Evolutionary conservation across 1,284 basidiomycete genomes (phyloP).

Genomic region (Bjerkandera adusta): DNA sequence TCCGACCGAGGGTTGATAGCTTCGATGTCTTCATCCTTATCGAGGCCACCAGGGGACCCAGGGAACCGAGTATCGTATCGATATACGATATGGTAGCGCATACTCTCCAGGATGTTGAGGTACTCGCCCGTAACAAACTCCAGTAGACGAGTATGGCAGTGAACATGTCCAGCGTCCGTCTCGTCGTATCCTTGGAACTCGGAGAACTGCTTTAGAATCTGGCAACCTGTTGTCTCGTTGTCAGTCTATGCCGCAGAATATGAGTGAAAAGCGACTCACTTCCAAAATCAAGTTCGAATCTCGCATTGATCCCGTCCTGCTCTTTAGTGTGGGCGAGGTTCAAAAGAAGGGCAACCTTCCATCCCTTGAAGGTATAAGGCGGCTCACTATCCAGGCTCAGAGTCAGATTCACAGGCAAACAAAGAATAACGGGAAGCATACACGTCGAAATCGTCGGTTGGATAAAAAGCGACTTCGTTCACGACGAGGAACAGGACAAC

Average conservation of each 20-base stretch:
- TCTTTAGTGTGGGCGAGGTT: conserved; percentile 24
- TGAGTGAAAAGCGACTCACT: conserved; percentile 28
- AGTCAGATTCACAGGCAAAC: too few species aligned
- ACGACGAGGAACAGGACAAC: conserved; percentile 31
- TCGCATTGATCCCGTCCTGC: conserved; percentile 21
- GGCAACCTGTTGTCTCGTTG: too few species aligned
- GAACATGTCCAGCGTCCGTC: conserved; percentile 18
- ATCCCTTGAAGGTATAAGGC: conserved; percentile 20
- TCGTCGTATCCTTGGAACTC: conserved; percentile 22
- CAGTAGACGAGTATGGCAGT: conserved; percentile 22
- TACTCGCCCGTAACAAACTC: conserved; percentile 30
- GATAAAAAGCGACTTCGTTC: conserved; percentile 28
- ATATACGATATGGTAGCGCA: conserved; percentile 27
- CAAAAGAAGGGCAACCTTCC: conserved; percentile 32
- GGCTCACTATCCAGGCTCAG: too few species aligned
- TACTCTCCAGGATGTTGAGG: conserved; percentile 27
- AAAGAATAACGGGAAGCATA: too few species aligned
- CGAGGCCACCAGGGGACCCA: conserved; percentile 7
- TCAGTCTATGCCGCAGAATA: too few species aligned
- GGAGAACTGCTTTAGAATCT: conserved; percentile 27
- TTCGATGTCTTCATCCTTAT: conserved; percentile 7
- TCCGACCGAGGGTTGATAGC: too few species aligned
- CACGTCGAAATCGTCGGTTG: conserved; percentile 22
- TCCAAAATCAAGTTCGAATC: conserved; percentile 24
- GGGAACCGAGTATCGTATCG: conserved; percentile 21